These are phyloP conservation scores for Pichia sp. DNA, from an alignment of 1,139 yeast genomes.

Conservation along the genomic window DNA sequence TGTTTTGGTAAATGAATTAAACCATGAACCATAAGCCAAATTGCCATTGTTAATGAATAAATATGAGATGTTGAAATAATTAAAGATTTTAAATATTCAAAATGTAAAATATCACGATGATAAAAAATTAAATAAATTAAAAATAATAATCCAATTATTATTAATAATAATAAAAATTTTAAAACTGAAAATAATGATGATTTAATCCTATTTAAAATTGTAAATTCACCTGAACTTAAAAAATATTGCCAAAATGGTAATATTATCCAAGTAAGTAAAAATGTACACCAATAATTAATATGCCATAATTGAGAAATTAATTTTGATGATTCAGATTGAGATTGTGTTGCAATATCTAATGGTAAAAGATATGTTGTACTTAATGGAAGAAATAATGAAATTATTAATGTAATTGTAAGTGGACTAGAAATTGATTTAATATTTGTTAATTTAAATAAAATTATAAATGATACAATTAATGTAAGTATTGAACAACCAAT, in stretches of 20 bases:
- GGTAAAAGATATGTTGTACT: constrained; percentile 52
- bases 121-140: constrained; percentile 55
- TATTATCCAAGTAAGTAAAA: constrained; percentile 64
- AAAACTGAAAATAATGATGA: constrained; percentile 56
- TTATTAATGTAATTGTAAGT: constrained; percentile 35
- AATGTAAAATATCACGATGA: constrained; percentile 45
- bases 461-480: constrained; percentile 3
- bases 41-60: constrained; percentile 67
- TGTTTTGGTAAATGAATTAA: constrained; percentile 59
- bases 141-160: constrained; percentile 49
- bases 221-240: constrained; percentile 63
- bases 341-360: constrained; percentile 36
- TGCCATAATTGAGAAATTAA: constrained; percentile 47
- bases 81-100: constrained; percentile 55
- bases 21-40: constrained; percentile 86
- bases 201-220: constrained; percentile 38
- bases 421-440: constrained; percentile 6
- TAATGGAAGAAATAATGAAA: constrained; percentile 49
- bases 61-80: constrained; percentile 73
- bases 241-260: constrained; percentile 69
- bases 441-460: constrained; percentile 8
- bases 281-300: constrained; percentile 73
- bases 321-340: too few species aligned
- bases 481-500: constrained; percentile 2
- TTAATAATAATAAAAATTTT: constrained; percentile 53